Percentiles rank a stretch among this genome's conserved stretches.
Evolutionary conservation across 768 basidiomycete genomes (phyloP).

Genomic region (Amanita muscaria): DNA sequence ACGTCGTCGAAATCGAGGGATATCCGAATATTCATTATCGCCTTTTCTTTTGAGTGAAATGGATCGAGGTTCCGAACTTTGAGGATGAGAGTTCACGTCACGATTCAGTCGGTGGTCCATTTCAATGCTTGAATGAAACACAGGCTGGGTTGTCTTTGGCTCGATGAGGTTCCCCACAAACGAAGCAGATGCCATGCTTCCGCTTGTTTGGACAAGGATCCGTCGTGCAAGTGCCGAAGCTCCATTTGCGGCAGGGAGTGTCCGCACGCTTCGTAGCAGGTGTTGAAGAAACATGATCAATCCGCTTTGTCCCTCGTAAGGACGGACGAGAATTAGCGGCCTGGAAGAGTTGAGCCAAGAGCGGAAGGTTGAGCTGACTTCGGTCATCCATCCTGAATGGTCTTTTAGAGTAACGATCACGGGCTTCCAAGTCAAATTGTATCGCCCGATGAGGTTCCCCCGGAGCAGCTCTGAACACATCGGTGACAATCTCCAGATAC

Average conservation of each 20-base stretch:
- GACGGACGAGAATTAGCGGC: not conserved
- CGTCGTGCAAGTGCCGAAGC: constrained; percentile 4
- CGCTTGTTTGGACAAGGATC: constrained; percentile 4
- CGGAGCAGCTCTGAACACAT: constrained; percentile 8
- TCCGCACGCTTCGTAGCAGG: constrained; percentile 1
- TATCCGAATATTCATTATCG: constrained; percentile 1
- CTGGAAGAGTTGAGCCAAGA: constrained; percentile 1
- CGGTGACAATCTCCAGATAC: constrained; percentile 7
- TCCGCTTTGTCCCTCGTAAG: not conserved
- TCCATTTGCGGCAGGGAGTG: constrained; percentile 5
- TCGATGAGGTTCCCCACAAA: not conserved
- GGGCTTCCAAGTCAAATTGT: constrained; percentile 6
- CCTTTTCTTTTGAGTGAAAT: not conserved
- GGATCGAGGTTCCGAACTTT: constrained; percentile 1
- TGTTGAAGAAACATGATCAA: not conserved
- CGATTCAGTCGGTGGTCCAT: no score
- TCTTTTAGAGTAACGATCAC: constrained; percentile 9
- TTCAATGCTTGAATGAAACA: not conserved
- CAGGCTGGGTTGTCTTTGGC: constrained; percentile 1
- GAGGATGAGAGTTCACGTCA: no score
- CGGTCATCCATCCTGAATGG: constrained; percentile 10
- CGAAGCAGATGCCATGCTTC: constrained; percentile 6
- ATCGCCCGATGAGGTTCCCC: constrained; percentile 8
- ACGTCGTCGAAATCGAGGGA: constrained; percentile 4
- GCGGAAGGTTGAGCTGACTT: not conserved